These are phyloP conservation scores for Biancaea sappan DNA, from an alignment of 306 rosid species.

Conservation along the genomic window DNA sequence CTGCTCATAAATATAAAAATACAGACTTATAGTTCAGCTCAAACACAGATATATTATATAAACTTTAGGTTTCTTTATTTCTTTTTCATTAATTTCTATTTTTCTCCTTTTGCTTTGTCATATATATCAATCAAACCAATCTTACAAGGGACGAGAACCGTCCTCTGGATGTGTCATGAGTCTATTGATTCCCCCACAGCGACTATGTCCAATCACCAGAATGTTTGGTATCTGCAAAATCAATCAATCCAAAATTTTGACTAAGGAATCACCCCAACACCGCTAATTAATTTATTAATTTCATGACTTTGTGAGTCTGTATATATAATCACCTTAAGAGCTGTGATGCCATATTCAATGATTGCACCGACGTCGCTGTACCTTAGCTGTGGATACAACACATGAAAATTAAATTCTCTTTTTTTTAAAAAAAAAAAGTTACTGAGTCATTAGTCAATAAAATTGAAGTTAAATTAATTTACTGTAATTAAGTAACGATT, in stretches of 20 bases:
- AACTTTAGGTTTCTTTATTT: no score
- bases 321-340: constrained; percentile 40
- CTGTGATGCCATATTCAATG: constrained; percentile 62
- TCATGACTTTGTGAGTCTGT: no score
- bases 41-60: no score
- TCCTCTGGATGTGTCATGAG: constrained; percentile 69
- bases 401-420: background rate
- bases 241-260: background rate
- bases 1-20: constrained; percentile 33
- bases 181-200: constrained; percentile 68
- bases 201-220: constrained; percentile 69
- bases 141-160: constrained; percentile 49
- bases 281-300: no score
- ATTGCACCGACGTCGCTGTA: constrained; percentile 62
- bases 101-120: background rate
- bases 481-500: background rate
- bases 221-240: constrained; percentile 56
- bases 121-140: background rate
- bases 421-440: no score
- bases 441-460: no score
- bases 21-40: no score
- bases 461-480: no score
- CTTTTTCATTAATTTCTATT: background rate
- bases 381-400: constrained; percentile 39
- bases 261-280: no score